Base-by-base conservation (phyloP, 192 early-diverging fungal genomes). In the Coemansia sp. region DNA sequence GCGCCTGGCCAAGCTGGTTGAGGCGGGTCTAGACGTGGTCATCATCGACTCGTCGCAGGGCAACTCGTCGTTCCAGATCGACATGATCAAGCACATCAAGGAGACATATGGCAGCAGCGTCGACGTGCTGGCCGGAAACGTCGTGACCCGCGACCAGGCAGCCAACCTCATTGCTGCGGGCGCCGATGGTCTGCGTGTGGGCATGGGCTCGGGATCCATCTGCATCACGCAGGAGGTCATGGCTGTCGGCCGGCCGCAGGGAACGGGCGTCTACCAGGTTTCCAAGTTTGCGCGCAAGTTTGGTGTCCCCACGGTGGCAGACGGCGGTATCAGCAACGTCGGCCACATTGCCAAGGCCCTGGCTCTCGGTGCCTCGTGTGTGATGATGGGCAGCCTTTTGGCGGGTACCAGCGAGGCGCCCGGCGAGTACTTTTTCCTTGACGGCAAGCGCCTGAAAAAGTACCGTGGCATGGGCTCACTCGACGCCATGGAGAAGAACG, bases 211-310 rank as follows among this genome's bases (percentile, higher is more conserved):
- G 59, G 97, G 97, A 15, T 92, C 90, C 19, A 98, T 98, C 67
- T 98, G 95, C 84, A 98, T 98, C 60, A 98, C 95, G 33, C 95
- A 98, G 74, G 95, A 96, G 80, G 94, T 94, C 74, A 98, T 97
- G 95, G 95, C 97, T 44, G 95, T 94, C 53, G 97, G 97, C 67
- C 90, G 97, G 65, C 97, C 97, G 36, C 97, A 98, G 74, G 97
- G 91, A 6, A 96, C 95, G 24, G 95, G 93, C 36, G 97, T 98
- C 39, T 96, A 85, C 84, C 89, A 88, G 68, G 97, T 98, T 37
- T 88, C 94, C n/a, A 86, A 96, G 83, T 96, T 92, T 73, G 91
- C 93, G 39, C 81, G 87, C 72, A 85, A 88, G 76, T 98, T 95
- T 65, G 97, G 94, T 62, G 88, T 98, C 12, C 97, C 97, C 32